These are phyloP conservation scores for Paramecium caudatum DNA, from an alignment of 73 alveolate species.

Conservation along the genomic window DNA sequence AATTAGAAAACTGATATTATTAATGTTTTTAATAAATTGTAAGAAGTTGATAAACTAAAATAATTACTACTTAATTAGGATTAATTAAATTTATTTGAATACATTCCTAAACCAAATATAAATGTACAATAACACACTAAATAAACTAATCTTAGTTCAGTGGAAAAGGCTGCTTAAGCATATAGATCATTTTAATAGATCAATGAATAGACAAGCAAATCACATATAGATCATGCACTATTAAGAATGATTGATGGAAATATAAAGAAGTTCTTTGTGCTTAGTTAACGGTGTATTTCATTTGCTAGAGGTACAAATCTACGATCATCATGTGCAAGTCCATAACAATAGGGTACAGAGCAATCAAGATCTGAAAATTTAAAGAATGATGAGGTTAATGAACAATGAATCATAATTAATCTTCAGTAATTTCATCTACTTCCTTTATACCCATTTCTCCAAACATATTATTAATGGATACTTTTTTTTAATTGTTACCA, in stretches of 20 bases:
- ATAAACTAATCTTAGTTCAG: not conserved
- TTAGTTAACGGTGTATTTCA: slow-evolving; percentile 10
- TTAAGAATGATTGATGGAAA: slow-evolving; percentile 22
- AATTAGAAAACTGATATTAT: slow-evolving; percentile 2
- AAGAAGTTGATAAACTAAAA: slow-evolving; percentile 14
- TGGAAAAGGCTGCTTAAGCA: not conserved
- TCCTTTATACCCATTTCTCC: not conserved
- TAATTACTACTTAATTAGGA: not conserved
- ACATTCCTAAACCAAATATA: slow-evolving; percentile 13
- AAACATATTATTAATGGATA: not conserved
- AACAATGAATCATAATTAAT: slow-evolving; percentile 29
- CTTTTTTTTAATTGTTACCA: not conserved
- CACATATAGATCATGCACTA: not conserved
- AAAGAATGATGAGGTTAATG: slow-evolving; percentile 17
- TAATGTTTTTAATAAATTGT: not conserved
- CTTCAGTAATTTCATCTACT: slow-evolving; percentile 55
- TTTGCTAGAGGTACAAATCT: slow-evolving; percentile 13
- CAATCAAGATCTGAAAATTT: not conserved
- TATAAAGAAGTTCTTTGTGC: not conserved
- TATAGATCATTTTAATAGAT: not conserved
- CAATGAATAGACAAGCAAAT: not conserved
- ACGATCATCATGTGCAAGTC: not conserved
- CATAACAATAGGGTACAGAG: not conserved
- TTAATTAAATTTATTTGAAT: slow-evolving; percentile 24
- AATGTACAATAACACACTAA: not conserved